Evolutionary conservation across 2,329 filamentous ascomycete species (phyloP), one percentile per base, ranked within the genome.

Genomic region (Purpureocillium lavendulum): DNA sequence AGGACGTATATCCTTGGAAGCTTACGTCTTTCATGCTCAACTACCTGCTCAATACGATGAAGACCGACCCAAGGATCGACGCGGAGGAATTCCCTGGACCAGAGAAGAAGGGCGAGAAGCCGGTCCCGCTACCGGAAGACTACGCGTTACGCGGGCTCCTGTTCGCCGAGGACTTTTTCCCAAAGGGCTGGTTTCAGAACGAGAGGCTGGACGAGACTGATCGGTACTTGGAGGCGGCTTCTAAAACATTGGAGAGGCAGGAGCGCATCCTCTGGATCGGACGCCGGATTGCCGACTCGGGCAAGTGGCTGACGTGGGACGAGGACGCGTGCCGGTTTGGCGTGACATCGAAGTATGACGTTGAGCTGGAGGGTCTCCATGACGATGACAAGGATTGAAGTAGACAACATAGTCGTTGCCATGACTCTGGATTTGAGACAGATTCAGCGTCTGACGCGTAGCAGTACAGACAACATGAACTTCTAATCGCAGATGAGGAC

Each of bases 151-250:
- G 80, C 1, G 83, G 83, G 0, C 61, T 84, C 2, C 55, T 78
- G 2, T 85, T 77, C 65, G 64, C 70, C 0, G 67, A 77, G 2
- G 64, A 66, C 10, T 81, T 81, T 40, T 80, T 75, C 39, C 78
- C 80, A 0, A 41, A 57, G 0, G 60, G 66, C 1, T 84, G 75
- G 74, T 85, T 85, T 50, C 48, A 54, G 0, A 66, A 69, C 9
- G 68, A 71, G 2, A 70, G 71, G 42, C 67, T 79, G 4, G 80
- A 84, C 18, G 80, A 84, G n/a, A 77, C 82, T 9, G 80, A 84
- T 44, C 73, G 79, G 31, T 71, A 71, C 13, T 72, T 84, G 34
- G 81, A 85, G 49, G 58, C 74, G 0, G 60, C 76, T 0, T 80
- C 75, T 0, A 80, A 80, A 54, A 65, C 65, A 0, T 68, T 70